These are phyloP conservation scores for Neofusicoccum kwambonambiense DNA, from an alignment of 2,329 filamentous ascomycete genomes.

Conservation along the genomic window DNA sequence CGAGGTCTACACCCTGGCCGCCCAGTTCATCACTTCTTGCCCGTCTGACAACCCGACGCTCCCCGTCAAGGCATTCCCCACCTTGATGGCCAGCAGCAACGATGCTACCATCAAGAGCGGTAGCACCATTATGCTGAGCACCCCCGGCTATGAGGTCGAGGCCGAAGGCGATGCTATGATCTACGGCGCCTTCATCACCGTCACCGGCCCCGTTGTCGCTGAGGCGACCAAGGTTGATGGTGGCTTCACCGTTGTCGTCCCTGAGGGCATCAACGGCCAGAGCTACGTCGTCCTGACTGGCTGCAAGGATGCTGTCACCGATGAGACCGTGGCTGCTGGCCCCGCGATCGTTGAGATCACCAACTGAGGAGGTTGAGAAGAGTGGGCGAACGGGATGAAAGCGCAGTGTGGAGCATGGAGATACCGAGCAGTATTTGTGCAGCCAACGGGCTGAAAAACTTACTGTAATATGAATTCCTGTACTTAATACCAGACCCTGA, in stretches of 20 bases:
- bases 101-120: conserved; percentile 19
- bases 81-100: conserved; percentile 32
- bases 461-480: no score
- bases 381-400: no score
- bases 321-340: conserved; percentile 41
- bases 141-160: conserved; percentile 27
- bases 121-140: conserved; percentile 22
- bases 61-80: conserved; percentile 61
- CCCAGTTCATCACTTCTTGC: conserved; percentile 60
- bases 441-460: no score
- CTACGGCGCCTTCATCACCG: conserved; percentile 41
- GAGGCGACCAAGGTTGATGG: conserved; percentile 26
- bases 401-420: no score
- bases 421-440: no score
- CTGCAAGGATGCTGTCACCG: conserved; percentile 36
- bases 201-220: conserved; percentile 37
- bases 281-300: conserved; percentile 43
- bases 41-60: conserved; percentile 55
- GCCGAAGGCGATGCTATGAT: conserved; percentile 17
- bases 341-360: conserved; percentile 28
- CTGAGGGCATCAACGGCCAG: conserved; percentile 37
- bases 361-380: neutral
- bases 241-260: conserved; percentile 28
- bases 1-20: conserved; percentile 64
- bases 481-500: no score